Evolutionary conservation across 257 asterid species (phyloP), one percentile per base, ranked within the genome.

Genomic region (Scutellaria minor): DNA sequence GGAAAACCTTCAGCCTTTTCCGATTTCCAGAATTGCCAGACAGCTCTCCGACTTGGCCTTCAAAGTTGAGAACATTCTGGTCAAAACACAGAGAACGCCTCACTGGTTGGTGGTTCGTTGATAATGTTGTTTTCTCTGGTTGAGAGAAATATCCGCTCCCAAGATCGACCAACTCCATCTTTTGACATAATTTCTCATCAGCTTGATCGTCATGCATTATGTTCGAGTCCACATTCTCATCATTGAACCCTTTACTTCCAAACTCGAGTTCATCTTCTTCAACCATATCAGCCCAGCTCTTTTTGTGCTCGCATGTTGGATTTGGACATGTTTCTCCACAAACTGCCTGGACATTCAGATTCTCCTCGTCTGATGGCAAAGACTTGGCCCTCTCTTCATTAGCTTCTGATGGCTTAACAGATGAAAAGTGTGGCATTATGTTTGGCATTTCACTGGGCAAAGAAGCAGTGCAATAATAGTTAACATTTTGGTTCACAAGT

Each of bases 261-360:
- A 67, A 51, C 70, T 55, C 78, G 58, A 51, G 61, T 55, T 83
- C 90, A 0, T 88, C 96, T 75, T 90, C 94, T 66, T 92, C 98
- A 73, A 85, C 98, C 86, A 85, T 84, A 73, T 88, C 95, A 45
- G 97, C 97, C 98, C 98, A 88, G 56, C 87, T 85, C 80, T 79
- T 88, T 77, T 78, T 78, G 10, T 31, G 37, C 4, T 31, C 5
- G 5, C 37, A 31, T 31, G 37, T 31, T 31, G 37, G 5, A 31
- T 31, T 31, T 31, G 37, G 37, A 31, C 37, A 31, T 31, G 37
- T 31, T 31, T 31, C 37, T 31, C 37, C 37, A 31, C 37, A 31
- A 31, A 31, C 37, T 31, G 37, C 37, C 37, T 31, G 37, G 5
- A 2, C 37, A 31, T 31, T 31, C 37, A 31, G 11, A 10, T 8